These are phyloP conservation scores for Fusarium anthophilum DNA, from an alignment of 2,329 filamentous ascomycete genomes.

Conservation along the genomic window DNA sequence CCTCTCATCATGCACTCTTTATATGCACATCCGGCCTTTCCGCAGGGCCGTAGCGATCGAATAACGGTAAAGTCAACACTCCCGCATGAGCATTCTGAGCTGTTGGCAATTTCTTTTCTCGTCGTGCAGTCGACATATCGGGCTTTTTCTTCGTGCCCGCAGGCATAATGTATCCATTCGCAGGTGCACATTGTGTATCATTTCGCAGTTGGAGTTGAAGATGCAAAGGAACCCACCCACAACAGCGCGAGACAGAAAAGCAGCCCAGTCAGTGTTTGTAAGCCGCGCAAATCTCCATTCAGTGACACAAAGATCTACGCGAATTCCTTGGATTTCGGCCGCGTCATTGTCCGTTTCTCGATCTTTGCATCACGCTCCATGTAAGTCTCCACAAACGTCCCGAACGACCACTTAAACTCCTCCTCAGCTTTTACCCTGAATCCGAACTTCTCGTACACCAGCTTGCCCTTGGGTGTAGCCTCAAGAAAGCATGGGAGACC, in stretches of 20 bases:
- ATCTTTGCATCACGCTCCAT: conserved; percentile 46
- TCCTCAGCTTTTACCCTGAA: conserved; percentile 53
- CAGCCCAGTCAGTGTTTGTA: not conserved
- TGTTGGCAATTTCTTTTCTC: conserved; percentile 17
- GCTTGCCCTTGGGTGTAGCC: conserved; percentile 57
- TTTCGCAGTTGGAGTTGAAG: conserved; percentile 5
- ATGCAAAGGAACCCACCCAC: not conserved
- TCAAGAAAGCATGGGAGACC: conserved; percentile 59
- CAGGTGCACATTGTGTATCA: conserved; percentile 35
- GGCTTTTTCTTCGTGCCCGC: conserved; percentile 33
- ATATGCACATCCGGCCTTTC: conserved; percentile 16
- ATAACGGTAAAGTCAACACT: conserved; percentile 21
- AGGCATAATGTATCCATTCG: conserved; percentile 22
- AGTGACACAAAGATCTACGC: conserved; percentile 24
- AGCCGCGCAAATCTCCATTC: not conserved
- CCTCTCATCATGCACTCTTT: conserved; percentile 22
- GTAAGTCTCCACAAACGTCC: conserved; percentile 46
- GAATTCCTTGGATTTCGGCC: conserved; percentile 8
- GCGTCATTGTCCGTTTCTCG: conserved; percentile 13
- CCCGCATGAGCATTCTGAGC: conserved; percentile 28
- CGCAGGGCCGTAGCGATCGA: conserved; percentile 6
- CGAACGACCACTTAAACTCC: conserved; percentile 46
- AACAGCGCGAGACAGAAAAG: not conserved
- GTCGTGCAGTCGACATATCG: conserved; percentile 34
- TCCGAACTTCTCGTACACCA: conserved; percentile 59